phyloP scores from a whole-genome alignment of 2,329 filamentous ascomycete species.

The Trichoderma atrobrunneum region DNA sequence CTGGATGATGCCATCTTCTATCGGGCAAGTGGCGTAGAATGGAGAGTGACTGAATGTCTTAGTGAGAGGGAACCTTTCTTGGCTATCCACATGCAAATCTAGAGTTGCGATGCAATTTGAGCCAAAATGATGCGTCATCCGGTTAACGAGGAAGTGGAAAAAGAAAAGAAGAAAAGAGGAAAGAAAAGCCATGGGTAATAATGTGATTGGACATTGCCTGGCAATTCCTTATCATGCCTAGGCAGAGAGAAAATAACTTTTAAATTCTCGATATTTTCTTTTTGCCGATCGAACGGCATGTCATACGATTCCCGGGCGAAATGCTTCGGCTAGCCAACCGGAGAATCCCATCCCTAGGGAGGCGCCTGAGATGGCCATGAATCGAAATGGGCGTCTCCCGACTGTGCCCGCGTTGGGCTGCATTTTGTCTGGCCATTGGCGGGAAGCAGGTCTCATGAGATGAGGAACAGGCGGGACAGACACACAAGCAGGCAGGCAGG shows the following conservation, averaged over 20 bases:
- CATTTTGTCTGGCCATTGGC: not conserved
- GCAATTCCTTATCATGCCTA: not conserved
- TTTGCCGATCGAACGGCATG: not conserved
- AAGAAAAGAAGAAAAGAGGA: not conserved
- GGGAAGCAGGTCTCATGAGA: not conserved
- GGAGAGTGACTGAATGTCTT: not conserved
- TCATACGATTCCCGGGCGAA: constrained; percentile 6
- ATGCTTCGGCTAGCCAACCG: not conserved
- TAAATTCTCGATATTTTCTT: not conserved
- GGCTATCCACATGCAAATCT: not conserved
- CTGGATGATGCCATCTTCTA: not conserved
- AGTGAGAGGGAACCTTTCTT: not conserved
- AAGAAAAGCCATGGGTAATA: not conserved
- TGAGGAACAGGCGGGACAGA: not conserved
- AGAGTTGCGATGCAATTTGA: not conserved
- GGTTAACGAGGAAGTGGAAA: not conserved
- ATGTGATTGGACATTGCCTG: not conserved
- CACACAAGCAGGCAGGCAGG: not conserved
- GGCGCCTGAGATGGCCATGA: not conserved
- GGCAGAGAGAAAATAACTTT: not conserved
- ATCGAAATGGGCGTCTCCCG: not conserved
- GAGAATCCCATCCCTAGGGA: not conserved
- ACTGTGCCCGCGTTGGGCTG: not conserved
- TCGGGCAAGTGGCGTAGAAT: not conserved
- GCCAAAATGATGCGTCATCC: not conserved